A percentile compares a stretch with the other conserved stretches of the same genome.
phyloP scores from a whole-genome alignment of 805 yeast species.

The Wilhelminamyces savonicus region DNA sequence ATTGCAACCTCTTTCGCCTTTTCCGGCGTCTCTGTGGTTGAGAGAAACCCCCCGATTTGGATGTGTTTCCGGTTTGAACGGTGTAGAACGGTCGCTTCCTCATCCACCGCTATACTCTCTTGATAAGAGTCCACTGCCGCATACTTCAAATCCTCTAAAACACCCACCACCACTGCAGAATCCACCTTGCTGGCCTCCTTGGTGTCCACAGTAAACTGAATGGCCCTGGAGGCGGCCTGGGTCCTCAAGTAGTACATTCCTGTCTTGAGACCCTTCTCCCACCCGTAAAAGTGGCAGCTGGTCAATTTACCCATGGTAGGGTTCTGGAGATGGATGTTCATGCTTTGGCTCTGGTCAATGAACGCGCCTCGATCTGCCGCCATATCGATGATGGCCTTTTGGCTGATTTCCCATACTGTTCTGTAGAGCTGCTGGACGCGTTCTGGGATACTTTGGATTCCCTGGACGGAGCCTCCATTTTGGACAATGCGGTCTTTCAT shows the following conservation, averaged over 20 bases:
- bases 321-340: conserved; percentile 30
- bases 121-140: too few species aligned
- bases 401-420: conserved; percentile 96
- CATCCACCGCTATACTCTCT: too few species aligned
- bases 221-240: conserved; percentile 32
- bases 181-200: too few species aligned
- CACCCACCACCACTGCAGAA: too few species aligned
- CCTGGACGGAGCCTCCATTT: conserved; percentile 81
- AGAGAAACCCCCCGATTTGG: too few species aligned
- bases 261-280: conserved; percentile 33
- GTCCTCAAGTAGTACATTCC: conserved; percentile 37
- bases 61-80: too few species aligned
- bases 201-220: conserved; percentile 17
- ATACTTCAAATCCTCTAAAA: too few species aligned
- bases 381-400: conserved; percentile 78
- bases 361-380: conserved; percentile 73
- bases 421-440: conserved; percentile 74
- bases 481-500: conserved; percentile 73
- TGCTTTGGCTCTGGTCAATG: conserved; percentile 49
- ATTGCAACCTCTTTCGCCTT: too few species aligned
- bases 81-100: too few species aligned
- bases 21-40: too few species aligned
- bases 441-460: conserved; percentile 65
- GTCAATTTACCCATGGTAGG: conserved; percentile 35
- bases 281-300: conserved; percentile 38